These are phyloP conservation scores for Phellopilus nigrolimitatus DNA, from an alignment of 1,284 basidiomycete genomes.

Conservation along the genomic window DNA sequence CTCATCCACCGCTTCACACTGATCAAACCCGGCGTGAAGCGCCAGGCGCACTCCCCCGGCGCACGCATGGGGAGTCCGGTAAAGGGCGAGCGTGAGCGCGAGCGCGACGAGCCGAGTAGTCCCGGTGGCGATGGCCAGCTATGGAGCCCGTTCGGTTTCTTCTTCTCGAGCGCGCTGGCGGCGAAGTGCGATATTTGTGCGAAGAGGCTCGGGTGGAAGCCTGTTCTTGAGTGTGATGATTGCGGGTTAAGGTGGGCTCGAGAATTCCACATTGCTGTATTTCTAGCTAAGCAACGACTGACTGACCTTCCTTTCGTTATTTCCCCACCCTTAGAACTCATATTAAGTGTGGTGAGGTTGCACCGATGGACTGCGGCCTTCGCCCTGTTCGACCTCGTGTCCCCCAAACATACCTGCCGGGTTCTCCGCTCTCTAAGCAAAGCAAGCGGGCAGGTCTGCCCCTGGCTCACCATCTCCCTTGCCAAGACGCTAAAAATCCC, in stretches of 20 bases:
- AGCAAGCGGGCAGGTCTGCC: slow-evolving; percentile 11
- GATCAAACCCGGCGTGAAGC: slow-evolving; percentile 69
- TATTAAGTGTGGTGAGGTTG: slow-evolving; percentile 77
- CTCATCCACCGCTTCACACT: slow-evolving; percentile 82
- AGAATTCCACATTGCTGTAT: slow-evolving; percentile 17
- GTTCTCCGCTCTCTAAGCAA: slow-evolving; percentile 17
- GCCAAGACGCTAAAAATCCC: slow-evolving; percentile 7
- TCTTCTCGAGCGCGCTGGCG: slow-evolving; percentile 65
- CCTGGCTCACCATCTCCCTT: slow-evolving; percentile 12
- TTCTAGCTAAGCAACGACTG: slow-evolving; percentile 3
- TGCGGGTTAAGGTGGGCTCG: slow-evolving; percentile 60
- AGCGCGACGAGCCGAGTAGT: slow-evolving; percentile 6
- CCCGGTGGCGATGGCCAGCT: slow-evolving; percentile 26
- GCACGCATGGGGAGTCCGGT: slow-evolving; percentile 27
- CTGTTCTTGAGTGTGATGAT: slow-evolving; percentile 84
- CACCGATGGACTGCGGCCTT: slow-evolving; percentile 70
- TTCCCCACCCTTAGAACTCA: slow-evolving; percentile 65
- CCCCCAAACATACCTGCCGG: slow-evolving; percentile 14
- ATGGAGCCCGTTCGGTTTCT: slow-evolving; percentile 75
- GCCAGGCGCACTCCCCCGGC: slow-evolving; percentile 32
- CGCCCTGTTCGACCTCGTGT: slow-evolving; percentile 31
- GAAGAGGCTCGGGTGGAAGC: slow-evolving; percentile 82
- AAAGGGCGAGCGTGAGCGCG: not conserved
- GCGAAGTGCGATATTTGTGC: slow-evolving; percentile 78
- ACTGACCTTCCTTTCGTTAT: slow-evolving; percentile 6